A percentile compares a stretch with the other conserved stretches of the same genome.
These are phyloP conservation scores for Fusarium verrucosum DNA, from an alignment of 2,329 filamentous ascomycete species.

Conservation along the genomic window DNA sequence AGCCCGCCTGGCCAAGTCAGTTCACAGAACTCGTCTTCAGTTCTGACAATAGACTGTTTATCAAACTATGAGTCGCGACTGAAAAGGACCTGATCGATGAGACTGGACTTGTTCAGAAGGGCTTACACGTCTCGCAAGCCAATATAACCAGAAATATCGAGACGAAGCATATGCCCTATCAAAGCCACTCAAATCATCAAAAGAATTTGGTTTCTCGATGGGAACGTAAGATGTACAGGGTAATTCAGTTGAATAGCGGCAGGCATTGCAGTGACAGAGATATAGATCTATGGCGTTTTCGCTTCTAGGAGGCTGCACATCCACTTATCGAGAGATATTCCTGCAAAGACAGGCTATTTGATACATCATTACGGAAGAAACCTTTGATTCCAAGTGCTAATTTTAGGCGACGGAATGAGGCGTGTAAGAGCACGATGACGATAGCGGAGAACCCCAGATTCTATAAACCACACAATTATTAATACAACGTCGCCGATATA, in stretches of 20 bases:
- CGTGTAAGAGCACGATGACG: background rate
- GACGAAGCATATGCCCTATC: constrained; percentile 8
- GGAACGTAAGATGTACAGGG: constrained; percentile 52
- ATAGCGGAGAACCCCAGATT: background rate
- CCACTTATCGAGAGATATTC: constrained; percentile 10
- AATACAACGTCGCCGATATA: constrained; percentile 1
- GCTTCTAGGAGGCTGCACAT: background rate
- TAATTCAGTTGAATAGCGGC: constrained; percentile 48
- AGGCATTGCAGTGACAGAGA: constrained; percentile 49
- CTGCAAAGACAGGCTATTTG: constrained; percentile 20
- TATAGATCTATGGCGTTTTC: constrained; percentile 12
- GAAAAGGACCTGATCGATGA: background rate
- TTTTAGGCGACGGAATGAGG: background rate
- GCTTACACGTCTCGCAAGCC: constrained; percentile 67
- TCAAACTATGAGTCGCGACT: background rate
- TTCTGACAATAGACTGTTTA: background rate
- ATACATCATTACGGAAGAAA: background rate
- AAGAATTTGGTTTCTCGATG: constrained; percentile 34
- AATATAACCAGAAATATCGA: constrained; percentile 65
- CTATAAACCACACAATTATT: background rate
- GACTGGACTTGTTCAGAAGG: constrained; percentile 61
- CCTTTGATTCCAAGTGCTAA: background rate
- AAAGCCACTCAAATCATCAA: constrained; percentile 21
- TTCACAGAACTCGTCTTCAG: background rate
- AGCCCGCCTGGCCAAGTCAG: background rate